A percentile compares a stretch with the other conserved stretches of the same genome.
Evolutionary conservation across 768 basidiomycete species (phyloP).

Genomic region (Porpolomopsis calyptriformis): DNA sequence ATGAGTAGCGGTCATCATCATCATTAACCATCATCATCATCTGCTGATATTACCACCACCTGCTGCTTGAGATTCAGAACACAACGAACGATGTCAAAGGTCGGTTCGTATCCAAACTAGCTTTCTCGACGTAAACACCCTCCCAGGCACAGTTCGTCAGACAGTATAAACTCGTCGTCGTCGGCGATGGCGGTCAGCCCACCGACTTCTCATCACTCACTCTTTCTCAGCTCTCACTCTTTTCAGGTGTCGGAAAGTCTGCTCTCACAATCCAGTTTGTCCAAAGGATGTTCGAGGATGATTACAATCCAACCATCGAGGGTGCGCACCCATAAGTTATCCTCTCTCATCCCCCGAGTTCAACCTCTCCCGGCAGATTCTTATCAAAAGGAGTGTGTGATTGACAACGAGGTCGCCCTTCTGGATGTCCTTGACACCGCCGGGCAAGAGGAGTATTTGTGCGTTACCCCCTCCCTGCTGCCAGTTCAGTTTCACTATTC

Average conservation of each 20-base stretch:
- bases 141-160: constrained; percentile 79
- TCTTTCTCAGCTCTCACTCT: background rate
- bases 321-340: constrained; percentile 31
- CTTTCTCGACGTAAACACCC: too few relatives aligned
- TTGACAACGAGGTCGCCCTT: constrained; percentile 99
- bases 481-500: constrained; percentile 1
- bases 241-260: constrained; percentile 52
- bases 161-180: constrained; percentile 98
- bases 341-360: constrained; percentile 6
- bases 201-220: background rate
- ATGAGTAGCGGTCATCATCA: too few relatives aligned
- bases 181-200: constrained; percentile 81
- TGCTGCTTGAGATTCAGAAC: too few relatives aligned
- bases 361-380: constrained; percentile 49
- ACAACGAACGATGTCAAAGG: too few relatives aligned
- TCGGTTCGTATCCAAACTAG: too few relatives aligned
- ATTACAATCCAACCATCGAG: constrained; percentile 94
- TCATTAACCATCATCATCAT: too few relatives aligned
- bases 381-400: constrained; percentile 93
- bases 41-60: too few relatives aligned
- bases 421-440: constrained; percentile 96
- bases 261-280: constrained; percentile 98
- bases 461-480: constrained; percentile 5
- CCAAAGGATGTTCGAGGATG: constrained; percentile 88
- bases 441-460: constrained; percentile 98